Base-by-base conservation (phyloP, 441 rosid genomes). In the Adansonia grandidieri region DNA sequence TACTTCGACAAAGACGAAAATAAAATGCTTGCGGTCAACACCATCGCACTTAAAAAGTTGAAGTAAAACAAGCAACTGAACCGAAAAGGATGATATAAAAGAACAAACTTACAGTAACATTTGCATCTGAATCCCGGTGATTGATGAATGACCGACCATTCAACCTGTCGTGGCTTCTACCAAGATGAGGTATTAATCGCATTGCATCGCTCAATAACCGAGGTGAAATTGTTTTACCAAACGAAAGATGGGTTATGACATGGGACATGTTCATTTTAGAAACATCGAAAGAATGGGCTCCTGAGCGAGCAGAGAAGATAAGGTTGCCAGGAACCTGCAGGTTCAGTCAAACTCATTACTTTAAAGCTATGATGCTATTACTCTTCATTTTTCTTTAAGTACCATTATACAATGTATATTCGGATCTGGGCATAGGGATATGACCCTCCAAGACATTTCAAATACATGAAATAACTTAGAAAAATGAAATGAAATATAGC, bases 241-340 rank as follows among this genome's bases (percentile, higher is more conserved):
- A 97, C 11, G 97, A 94, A 80, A 97, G 85, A 84, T 97, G 98
- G 72, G 85, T 82, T 81, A 97, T 84, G 81, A 91, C 91, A 82
- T 97, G 99, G 19, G 99, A 97, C 98, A 97, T 84, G 86, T 97
- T 95, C 98, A 97, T 92, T 80, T 86, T 88, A 66, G 97, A 83
- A 75, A 97, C 19, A 86, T 97, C 99, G 61, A 97, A 97, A 20
- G 99, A 97, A 88, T 97, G 99, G 79, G 96, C 75, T 81, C 89
- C 90, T 63, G 98, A 97, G 73, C 84, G 90, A 84, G 98, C 99
- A 78, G 98, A 84, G 68, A 97, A 74, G 19, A 95, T 78, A 15
- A 97, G 99, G 88, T 91, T 90, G 74, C 99, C 99, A 20, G 98
- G 98, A 80, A 97, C 98, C 99, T 97, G 89, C 85, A 82, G 76